Conservation (phyloP, 768 basidiomycete genomes). For the Russula sp. region DNA sequence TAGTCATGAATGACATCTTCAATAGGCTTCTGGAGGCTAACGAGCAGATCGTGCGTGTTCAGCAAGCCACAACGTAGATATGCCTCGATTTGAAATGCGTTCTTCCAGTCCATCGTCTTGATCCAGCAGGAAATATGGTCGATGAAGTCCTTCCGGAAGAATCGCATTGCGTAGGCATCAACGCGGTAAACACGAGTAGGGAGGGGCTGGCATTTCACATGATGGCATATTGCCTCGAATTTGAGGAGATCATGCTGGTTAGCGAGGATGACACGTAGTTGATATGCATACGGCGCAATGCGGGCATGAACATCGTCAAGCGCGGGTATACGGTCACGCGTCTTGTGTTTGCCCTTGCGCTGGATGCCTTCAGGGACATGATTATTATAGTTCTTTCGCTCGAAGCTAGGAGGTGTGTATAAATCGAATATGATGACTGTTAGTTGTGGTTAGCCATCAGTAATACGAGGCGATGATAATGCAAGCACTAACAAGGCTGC, state of each 20-base stretch:
- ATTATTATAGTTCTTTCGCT: slow-evolving; percentile 51
- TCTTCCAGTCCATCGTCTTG: slow-evolving; percentile 48
- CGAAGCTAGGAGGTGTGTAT: slow-evolving; percentile 50
- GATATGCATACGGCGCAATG: slow-evolving; percentile 43
- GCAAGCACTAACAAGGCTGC: slow-evolving; percentile 5
- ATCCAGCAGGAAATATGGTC: slow-evolving; percentile 37
- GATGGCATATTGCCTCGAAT: neutral
- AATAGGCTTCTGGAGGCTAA: neutral
- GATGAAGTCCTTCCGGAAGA: neutral
- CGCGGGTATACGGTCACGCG: slow-evolving; percentile 30
- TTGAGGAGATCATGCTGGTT: neutral
- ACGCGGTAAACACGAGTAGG: neutral
- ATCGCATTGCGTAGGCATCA: neutral
- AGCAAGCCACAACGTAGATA: slow-evolving; percentile 58
- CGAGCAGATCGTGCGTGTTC: slow-evolving; percentile 35
- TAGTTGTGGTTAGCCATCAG: neutral
- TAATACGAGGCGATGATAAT: neutral
- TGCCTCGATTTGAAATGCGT: slow-evolving; percentile 73
- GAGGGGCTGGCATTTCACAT: neutral
- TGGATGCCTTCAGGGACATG: slow-evolving; percentile 26
- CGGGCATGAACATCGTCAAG: slow-evolving; percentile 51
- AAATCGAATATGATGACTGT: slow-evolving; percentile 6
- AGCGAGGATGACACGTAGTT: neutral
- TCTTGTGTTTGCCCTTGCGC: neutral
- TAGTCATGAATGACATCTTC: neutral